Base-by-base conservation (phyloP, 1,284 basidiomycete genomes). In the Sparassis latifolia region DNA sequence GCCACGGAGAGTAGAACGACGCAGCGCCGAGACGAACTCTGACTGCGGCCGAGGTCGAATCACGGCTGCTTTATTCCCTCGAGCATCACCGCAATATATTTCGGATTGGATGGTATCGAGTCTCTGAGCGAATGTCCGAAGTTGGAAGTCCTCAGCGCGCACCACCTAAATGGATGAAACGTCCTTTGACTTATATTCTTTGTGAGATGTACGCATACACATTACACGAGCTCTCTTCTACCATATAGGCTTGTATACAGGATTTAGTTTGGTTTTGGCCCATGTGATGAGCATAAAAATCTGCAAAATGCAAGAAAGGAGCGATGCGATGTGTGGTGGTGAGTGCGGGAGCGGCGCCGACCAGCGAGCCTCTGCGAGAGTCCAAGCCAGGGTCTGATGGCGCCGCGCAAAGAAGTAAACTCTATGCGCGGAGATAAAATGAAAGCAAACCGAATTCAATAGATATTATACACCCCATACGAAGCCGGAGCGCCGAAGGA, bases 21-120 rank as follows among this genome's bases (percentile, higher is more conserved):
- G 53, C 58, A 59, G 54, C 61, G 54, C 35, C 66, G 66, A 56
- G 75, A 76, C 51, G 74, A 76, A 63, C 55, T 77, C 53, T 76
- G 57, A 58, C 45, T 33, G 33, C 33, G 33, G 35, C 32, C 38
- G 37, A 31, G 6, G 10, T 44, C 47, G 42, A 32, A 32, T 31
- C 10, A 20, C 30, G 12, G 10, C 10, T 35, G 33, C 44, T 10
- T 51, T 41, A 33, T 42, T 28, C 20, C 20, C 20, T 20, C 20
- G 20, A 20, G 20, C 20, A 20, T 20, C 20, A 20, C 20, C 20
- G 20, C 20, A 20, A 20, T 20, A 20, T 20, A 20, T 20, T 20
- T 20, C 20, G 20, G 20, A 20, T 20, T 20, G 20, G 20, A 20
- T 20, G 20, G 20, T 20, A 20, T 20, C 20, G 20, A 20, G 20